Evolutionary conservation across 345 rosid species (phyloP).

Genomic region (thale cress (Arabidopsis thaliana)): TAIR10.1 NC_003070.9:18497001-18497500

Average conservation of each 20-base stretch:
- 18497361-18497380: not conserved
- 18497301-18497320: not conserved
- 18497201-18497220: slow-evolving; percentile 23
- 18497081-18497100: not conserved
- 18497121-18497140: not conserved
- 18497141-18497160: not conserved
- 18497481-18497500: not conserved
- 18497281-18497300: not conserved
- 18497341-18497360: not conserved
- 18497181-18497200: slow-evolving; percentile 36
- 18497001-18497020: not conserved
- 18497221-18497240: slow-evolving; percentile 36
- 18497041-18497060: slow-evolving; percentile 1
- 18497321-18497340: slow-evolving; percentile 3
- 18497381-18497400: too few species aligned
- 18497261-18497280: slow-evolving; percentile 9
- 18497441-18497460: too few species aligned
- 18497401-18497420: not conserved
- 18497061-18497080: slow-evolving; percentile 16
- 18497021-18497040: slow-evolving; percentile 20
- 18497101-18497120: slow-evolving; percentile 8
- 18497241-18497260: slow-evolving; percentile 19
- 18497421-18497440: too few species aligned
- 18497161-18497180: not conserved
- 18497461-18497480: not conserved